Base-by-base conservation (phyloP, 1,284 basidiomycete species). In the Porodaedalea pini region DNA sequence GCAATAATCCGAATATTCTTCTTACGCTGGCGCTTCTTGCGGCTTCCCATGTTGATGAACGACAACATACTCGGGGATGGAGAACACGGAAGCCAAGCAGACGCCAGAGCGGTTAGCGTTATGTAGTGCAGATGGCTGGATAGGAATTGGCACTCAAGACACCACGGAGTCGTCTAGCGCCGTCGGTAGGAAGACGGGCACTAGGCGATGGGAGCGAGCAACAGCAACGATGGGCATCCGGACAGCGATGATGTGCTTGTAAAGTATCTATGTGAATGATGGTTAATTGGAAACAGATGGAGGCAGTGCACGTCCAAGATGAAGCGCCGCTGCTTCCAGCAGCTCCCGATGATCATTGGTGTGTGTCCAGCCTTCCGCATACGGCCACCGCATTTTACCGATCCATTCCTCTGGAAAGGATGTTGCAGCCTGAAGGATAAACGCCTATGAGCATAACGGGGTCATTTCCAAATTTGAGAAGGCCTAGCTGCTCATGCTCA, bases 21-120 rank as follows among this genome's bases (percentile, higher is more conserved):
- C 31, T 37, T 43, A 21, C 55, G 34, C 15, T 31, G 34, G 7
- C 59, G 51, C 37, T 61, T 57, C 29, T 57, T 61, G 48, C 59
- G 52, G 15, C 41, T 27, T 17, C 58, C 59, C 55, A 61, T 57
- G 31, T 54, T 61, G 29, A 61, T 61, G 59, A 61, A 61, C 17
- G 59, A 61, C 25, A 61, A 39, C 59, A 61, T 61, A 15, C 32
- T 52, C 17, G 29, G 15, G 5, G 58, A 39, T 13, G 54, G 54
- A 25, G 36, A 37, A 37, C 55, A 61, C 19, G 55, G 45, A 40
- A 56, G 34, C 25, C 50, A 40, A 47, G 34, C 45, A 11, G 43
- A 56, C 25, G 58, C 58, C 58, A 60, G 58, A 32, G 19, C 32
- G n/a, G 40, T 7, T 15, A 45, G 7, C 15, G 17, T 27, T 21